A percentile compares a stretch with the other conserved stretches of the same genome.
These are phyloP conservation scores for Alopecurus myosuroides DNA, from an alignment of 176 grass and related monocot genomes.

Conservation along the genomic window DNA sequence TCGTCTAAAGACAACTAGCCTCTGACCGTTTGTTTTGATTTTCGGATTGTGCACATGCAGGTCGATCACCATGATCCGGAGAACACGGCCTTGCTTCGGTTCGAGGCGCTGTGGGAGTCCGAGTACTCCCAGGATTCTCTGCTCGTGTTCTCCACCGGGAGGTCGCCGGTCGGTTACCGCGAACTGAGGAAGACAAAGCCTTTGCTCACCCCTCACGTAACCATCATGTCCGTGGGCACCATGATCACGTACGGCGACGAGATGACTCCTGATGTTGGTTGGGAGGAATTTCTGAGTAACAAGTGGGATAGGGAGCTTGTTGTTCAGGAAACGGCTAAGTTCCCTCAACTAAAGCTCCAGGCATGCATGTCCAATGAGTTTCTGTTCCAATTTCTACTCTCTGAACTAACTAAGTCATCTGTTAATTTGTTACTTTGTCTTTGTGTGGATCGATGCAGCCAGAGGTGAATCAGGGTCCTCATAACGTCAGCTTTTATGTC, in stretches of 20 bases:
- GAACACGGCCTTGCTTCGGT: slow-evolving; percentile 68
- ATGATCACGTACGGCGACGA: slow-evolving; percentile 82
- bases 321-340: slow-evolving; percentile 65
- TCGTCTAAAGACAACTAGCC: background rate
- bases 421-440: background rate
- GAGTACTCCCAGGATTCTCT: slow-evolving; percentile 67
- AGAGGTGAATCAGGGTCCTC: slow-evolving; percentile 67
- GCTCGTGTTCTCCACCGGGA: slow-evolving; percentile 80
- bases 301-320: slow-evolving; percentile 79
- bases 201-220: slow-evolving; percentile 75
- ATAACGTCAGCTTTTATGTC: slow-evolving; percentile 88
- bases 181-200: slow-evolving; percentile 73
- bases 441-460: slow-evolving; percentile 40
- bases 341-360: slow-evolving; percentile 69
- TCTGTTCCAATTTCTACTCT: background rate
- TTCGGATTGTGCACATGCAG: slow-evolving; percentile 28
- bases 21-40: background rate
- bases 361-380: slow-evolving; percentile 29
- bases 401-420: slow-evolving; percentile 10
- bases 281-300: slow-evolving; percentile 56
- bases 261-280: slow-evolving; percentile 74
- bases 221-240: slow-evolving; percentile 90
- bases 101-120: slow-evolving; percentile 67
- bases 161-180: slow-evolving; percentile 69
- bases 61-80: slow-evolving; percentile 72